A percentile compares a stretch with the other conserved stretches of the same genome.
Evolutionary conservation across 371 early-diverging fungal species (phyloP).

Genomic region (Actinomortierella ambigua): DNA sequence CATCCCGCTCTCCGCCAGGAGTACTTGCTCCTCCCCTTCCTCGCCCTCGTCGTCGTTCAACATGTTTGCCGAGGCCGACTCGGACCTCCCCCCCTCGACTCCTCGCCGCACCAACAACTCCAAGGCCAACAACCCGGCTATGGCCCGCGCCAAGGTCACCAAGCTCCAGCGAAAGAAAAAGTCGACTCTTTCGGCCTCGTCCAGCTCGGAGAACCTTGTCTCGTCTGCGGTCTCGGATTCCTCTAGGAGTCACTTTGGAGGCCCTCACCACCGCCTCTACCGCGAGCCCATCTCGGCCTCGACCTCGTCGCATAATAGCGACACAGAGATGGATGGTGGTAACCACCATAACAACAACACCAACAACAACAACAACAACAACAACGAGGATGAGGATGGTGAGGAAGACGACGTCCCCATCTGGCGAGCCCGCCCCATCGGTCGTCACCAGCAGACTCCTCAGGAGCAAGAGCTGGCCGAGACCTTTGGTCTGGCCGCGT

Average conservation of each 20-base stretch:
- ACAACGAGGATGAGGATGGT: no score
- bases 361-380: not conserved
- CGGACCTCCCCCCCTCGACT: no score
- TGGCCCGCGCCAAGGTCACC: conserved; percentile 31
- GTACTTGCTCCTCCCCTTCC: no score
- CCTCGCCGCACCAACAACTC: no score
- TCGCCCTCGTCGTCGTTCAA: no score
- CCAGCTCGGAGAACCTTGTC: conserved; percentile 8
- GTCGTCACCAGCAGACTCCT: conserved; percentile 34
- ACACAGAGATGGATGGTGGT: conserved; percentile 1
- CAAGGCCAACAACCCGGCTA: conserved; percentile 3
- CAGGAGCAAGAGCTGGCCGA: conserved; percentile 45
- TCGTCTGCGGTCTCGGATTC: not conserved
- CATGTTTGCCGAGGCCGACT: no score
- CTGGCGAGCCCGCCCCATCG: conserved; percentile 24
- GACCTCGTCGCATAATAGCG: not conserved
- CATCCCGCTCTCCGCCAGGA: no score
- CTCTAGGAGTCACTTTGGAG: no score
- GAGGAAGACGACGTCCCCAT: conserved; percentile 17
- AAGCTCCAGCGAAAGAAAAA: conserved; percentile 21
- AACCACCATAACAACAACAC: conserved; percentile 7
- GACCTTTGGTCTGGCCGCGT: conserved; percentile 40
- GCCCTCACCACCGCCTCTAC: no score
- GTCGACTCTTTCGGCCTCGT: not conserved
- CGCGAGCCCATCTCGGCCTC: not conserved